Conservation (phyloP, 495 filamentous ascomycete species). For the Penicillium canescens region DNA sequence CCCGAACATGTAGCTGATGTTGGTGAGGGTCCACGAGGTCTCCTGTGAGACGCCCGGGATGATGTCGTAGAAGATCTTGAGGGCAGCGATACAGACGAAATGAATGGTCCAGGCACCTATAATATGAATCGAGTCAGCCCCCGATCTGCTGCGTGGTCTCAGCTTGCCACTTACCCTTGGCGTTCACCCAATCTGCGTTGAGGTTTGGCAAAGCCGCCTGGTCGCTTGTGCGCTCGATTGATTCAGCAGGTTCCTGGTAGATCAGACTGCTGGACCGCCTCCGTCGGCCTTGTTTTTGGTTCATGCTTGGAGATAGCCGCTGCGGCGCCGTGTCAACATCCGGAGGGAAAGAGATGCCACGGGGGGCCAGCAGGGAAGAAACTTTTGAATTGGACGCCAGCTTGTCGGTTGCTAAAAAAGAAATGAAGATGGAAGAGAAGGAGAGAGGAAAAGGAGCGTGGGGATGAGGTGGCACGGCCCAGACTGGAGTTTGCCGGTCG, state of each 20-base stretch:
- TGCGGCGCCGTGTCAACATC: constrained; percentile 64
- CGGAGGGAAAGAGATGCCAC: constrained; percentile 78
- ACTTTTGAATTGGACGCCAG: constrained; percentile 68
- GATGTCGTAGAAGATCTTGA: constrained; percentile 96
- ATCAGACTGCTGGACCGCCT: constrained; percentile 93
- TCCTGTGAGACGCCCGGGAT: constrained; percentile 94
- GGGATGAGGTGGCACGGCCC: constrained; percentile 34
- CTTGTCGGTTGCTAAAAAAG: constrained; percentile 16
- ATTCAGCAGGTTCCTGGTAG: constrained; percentile 92
- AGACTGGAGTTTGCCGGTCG: constrained; percentile 25
- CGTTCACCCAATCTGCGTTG: constrained; percentile 98
- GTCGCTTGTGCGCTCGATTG: constrained; percentile 92
- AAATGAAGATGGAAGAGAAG: constrained; percentile 7
- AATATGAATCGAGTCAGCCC: constrained; percentile 11
- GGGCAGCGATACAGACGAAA: constrained; percentile 79
- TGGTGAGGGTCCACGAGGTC: constrained; percentile 97
- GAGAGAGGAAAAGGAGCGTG: constrained; percentile 27
- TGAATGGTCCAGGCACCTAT: constrained; percentile 97
- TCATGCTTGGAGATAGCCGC: constrained; percentile 58
- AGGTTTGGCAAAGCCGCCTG: constrained; percentile 92
- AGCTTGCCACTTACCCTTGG: constrained; percentile 71
- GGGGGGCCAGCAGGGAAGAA: constrained; percentile 78
- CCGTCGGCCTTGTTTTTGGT: constrained; percentile 67
- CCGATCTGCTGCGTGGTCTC: constrained; percentile 9
- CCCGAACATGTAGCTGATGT: constrained; percentile 98